Conservation (phyloP, 129 eudicot genomes). For the Pseudognaphalium luteoalbum region DNA sequence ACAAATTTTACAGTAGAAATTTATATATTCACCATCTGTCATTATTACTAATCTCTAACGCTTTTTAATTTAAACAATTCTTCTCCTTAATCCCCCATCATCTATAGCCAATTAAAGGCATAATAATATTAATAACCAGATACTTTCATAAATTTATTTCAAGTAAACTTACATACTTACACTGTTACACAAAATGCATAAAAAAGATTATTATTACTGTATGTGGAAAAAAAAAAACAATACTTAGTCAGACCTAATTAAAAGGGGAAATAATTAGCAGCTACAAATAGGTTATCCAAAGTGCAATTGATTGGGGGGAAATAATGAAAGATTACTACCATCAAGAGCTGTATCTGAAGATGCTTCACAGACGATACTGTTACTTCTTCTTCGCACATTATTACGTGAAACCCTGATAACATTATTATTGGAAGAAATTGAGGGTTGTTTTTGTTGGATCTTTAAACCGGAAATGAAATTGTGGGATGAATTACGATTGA, state of each 20-base stretch:
- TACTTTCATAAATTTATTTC: no score
- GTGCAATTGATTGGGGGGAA: background rate
- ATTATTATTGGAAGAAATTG: background rate
- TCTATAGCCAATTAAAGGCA: no score
- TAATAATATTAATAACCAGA: no score
- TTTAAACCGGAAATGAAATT: conserved; percentile 16
- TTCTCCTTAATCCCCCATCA: no score
- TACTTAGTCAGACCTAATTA: no score
- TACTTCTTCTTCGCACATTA: conserved; percentile 4
- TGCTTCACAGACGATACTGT: conserved; percentile 18
- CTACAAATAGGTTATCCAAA: background rate
- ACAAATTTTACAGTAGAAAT: no score
- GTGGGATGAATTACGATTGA: background rate
- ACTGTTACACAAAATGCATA: no score
- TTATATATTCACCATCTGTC: no score
- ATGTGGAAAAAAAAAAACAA: no score
- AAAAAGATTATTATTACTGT: no score
- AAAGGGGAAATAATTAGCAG: background rate
- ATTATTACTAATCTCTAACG: no score
- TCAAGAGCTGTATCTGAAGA: conserved; percentile 21
- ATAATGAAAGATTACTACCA: background rate
- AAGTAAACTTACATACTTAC: background rate
- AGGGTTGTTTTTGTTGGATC: background rate
- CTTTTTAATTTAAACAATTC: no score
- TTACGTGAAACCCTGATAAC: conserved; percentile 17